Conservation (phyloP, 352 stramenopile species). For the Globisporangium orthogonon region DNA sequence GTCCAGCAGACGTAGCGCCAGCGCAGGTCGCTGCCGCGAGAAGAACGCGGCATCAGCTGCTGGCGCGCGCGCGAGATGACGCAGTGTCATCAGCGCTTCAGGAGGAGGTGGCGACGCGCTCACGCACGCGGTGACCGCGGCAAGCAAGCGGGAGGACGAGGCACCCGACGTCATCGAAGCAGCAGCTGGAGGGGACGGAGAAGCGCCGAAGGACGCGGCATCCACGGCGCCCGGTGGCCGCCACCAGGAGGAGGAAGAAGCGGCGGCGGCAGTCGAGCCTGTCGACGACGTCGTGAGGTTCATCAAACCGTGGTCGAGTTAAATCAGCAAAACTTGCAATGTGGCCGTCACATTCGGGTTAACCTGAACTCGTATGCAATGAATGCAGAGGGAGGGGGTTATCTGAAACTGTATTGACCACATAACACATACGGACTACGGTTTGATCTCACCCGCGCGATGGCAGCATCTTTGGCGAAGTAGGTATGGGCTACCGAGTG, state of each 20-base stretch:
- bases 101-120: constrained; percentile 7
- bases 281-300: constrained; percentile 8
- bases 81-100: constrained; percentile 28
- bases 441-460: too few species aligned
- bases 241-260: constrained; percentile 23
- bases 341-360: too few species aligned
- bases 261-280: constrained; percentile 1
- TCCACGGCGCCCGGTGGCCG: constrained; percentile 32
- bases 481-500: too few species aligned
- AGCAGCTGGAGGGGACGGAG: neutral
- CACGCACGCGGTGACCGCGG: constrained; percentile 37
- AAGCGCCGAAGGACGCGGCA: constrained; percentile 16
- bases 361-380: too few species aligned
- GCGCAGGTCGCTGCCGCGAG: constrained; percentile 27
- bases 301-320: constrained; percentile 1
- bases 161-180: neutral
- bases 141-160: constrained; percentile 20
- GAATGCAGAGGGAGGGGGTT: too few species aligned
- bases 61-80: constrained; percentile 34
- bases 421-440: too few species aligned
- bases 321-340: too few species aligned
- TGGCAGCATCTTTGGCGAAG: too few species aligned
- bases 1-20: constrained; percentile 53
- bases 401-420: too few species aligned
- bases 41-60: constrained; percentile 37